Base-by-base conservation (phyloP, 2,329 filamentous ascomycete species). In the Cladophialophora exuberans region DNA sequence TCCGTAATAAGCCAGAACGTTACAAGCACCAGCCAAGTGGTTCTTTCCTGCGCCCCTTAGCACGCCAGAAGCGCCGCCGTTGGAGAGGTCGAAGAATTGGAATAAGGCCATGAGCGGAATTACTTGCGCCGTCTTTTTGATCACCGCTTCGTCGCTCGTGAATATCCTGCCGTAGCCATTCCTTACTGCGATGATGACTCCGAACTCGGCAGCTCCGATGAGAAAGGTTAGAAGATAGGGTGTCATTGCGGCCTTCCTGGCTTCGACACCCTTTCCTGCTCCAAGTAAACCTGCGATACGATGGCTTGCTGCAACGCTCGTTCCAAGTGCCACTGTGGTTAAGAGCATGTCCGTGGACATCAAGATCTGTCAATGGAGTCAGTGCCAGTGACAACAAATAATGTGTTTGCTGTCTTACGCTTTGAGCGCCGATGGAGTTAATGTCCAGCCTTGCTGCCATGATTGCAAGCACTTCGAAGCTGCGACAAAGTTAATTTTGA, bases 311-410 rank as follows among this genome's bases (percentile, higher is more conserved):
- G 54, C 57, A 2, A 54, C 52, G 26, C 52, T 49, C 13, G 49
- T 45, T 6, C 56, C 56, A 17, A 59, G 47, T 11, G 56, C 43
- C 2, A 59, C 33, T 10, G 56, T 59, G 3, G 56, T 52, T 47
- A 59, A 56, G 10, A 59, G 20, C 6, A 59, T 20, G 43, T 59
- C 56, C 11, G 53, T 57, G 22, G 54, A 52, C 56, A 59, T 59
- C 38, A 59, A 22, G 23, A 59, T 59, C 56, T 59, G 30, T 7
- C 17, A 3, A 2, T 33, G 22, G 17, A 13, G 26, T 54, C 13
- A 54, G 35, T 11, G 11, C 20, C 6, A n/a, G 17, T 6, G n/a
- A n/a, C n/a, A n/a, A n/a, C n/a, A n/a, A n/a, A n/a, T n/a, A n/a
- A n/a, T n/a, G n/a, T n/a, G 11, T 15, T 13, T 25, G 4, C 6